Evolutionary conservation across 129 eudicot species (phyloP).

Genomic region (Helianthus annuus): HanXRQr2.0-SUNRISE NC_035434.2:152365585-152366084

Average conservation of each 20-base stretch:
- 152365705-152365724: conserved; percentile 95
- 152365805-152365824: conserved; percentile 92
- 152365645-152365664: conserved; percentile 71
- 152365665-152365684: conserved; percentile 87
- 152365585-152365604: not conserved
- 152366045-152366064: conserved; percentile 86
- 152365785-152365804: conserved; percentile 98
- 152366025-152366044: conserved; percentile 55
- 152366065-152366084: conserved; percentile 89
- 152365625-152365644: not conserved
- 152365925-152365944: no score
- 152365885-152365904: conserved; percentile 58
- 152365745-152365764: conserved; percentile 80
- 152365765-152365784: conserved; percentile 84
- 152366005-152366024: not conserved
- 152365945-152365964: not conserved
- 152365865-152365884: conserved; percentile 96
- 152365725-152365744: conserved; percentile 81
- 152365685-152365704: conserved; percentile 76
- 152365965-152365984: not conserved
- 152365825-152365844: conserved; percentile 96
- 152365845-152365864: conserved; percentile 89
- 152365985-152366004: not conserved
- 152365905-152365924: not conserved
- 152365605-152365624: conserved; percentile 1